These are phyloP conservation scores for Metschnikowia santaceciliae DNA, from an alignment of 805 yeast genomes.

Conservation along the genomic window DNA sequence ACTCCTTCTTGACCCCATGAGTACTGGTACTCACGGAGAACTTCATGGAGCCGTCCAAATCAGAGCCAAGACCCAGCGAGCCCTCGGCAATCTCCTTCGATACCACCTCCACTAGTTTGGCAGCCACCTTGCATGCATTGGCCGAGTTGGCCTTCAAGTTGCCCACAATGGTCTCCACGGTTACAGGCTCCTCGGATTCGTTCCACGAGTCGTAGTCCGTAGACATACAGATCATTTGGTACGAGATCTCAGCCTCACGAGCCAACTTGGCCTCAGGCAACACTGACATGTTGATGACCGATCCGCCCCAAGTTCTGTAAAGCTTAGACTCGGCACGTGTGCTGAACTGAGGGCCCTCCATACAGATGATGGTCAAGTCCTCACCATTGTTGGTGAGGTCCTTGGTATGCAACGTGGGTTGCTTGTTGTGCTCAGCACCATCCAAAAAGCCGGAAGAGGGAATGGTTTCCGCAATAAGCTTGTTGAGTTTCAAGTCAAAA, in stretches of 20 bases:
- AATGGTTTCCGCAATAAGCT: slow-evolving; percentile 52
- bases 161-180: slow-evolving; percentile 95
- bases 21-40: slow-evolving; percentile 75
- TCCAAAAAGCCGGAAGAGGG: slow-evolving; percentile 47
- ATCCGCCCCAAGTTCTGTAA: slow-evolving; percentile 86
- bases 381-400: slow-evolving; percentile 51
- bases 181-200: slow-evolving; percentile 90
- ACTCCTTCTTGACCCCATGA: slow-evolving; percentile 64
- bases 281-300: slow-evolving; percentile 94
- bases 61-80: slow-evolving; percentile 54
- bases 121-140: slow-evolving; percentile 79
- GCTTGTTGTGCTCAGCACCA: slow-evolving; percentile 41
- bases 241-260: slow-evolving; percentile 92
- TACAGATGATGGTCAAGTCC: slow-evolving; percentile 84
- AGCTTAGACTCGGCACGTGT: slow-evolving; percentile 93
- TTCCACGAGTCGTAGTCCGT: slow-evolving; percentile 99
- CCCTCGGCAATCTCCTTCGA: slow-evolving; percentile 59
- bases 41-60: slow-evolving; percentile 72
- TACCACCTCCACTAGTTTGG: slow-evolving; percentile 60
- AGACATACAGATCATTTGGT: slow-evolving; percentile 98
- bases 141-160: slow-evolving; percentile 81
- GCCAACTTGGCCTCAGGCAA: slow-evolving; percentile 97
- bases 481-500: slow-evolving; percentile 71
- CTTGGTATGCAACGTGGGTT: slow-evolving; percentile 59
- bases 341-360: slow-evolving; percentile 99